A percentile compares a stretch with the other conserved stretches of the same genome.
Evolutionary conservation across 163 green algal genomes (phyloP).

Genomic region (Scenedesmus sp.): DNA sequence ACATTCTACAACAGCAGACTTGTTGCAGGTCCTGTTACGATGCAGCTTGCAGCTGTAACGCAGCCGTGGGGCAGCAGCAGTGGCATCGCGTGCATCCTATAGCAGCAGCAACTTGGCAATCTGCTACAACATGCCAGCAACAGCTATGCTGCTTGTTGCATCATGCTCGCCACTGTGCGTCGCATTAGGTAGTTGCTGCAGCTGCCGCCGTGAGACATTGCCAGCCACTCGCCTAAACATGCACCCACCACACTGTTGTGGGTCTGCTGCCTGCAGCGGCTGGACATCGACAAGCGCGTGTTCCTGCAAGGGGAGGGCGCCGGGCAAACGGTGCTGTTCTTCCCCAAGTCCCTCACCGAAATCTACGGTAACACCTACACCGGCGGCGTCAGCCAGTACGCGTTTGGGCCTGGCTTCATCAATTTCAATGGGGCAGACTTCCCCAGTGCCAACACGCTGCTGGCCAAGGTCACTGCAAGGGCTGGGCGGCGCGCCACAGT

Average conservation of each 20-base stretch:
- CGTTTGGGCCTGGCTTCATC: constrained; percentile 45
- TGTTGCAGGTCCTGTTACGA: too few species aligned
- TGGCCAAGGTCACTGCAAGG: constrained; percentile 29
- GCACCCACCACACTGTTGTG: background rate
- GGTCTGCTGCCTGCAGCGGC: constrained; percentile 15
- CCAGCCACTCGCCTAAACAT: background rate
- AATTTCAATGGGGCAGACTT: constrained; percentile 46
- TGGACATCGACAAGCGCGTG: constrained; percentile 52
- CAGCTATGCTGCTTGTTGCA: background rate
- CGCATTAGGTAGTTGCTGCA: background rate
- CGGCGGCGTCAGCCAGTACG: constrained; percentile 32
- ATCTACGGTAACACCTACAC: constrained; percentile 50
- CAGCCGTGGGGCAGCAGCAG: too few species aligned
- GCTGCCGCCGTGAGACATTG: background rate
- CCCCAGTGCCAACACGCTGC: constrained; percentile 12
- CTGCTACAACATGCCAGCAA: background rate
- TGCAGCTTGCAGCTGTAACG: too few species aligned
- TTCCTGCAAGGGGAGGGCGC: constrained; percentile 43
- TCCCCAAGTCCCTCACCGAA: constrained; percentile 39
- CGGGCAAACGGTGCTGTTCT: constrained; percentile 40
- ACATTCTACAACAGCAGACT: too few species aligned
- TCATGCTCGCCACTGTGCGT: too few species aligned
- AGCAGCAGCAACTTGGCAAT: too few species aligned
- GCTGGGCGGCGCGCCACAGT: background rate
- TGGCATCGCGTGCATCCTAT: too few species aligned